phyloP scores from a whole-genome alignment of 163 green algal species.

The Trebouxiophyceae sp. region DNA sequence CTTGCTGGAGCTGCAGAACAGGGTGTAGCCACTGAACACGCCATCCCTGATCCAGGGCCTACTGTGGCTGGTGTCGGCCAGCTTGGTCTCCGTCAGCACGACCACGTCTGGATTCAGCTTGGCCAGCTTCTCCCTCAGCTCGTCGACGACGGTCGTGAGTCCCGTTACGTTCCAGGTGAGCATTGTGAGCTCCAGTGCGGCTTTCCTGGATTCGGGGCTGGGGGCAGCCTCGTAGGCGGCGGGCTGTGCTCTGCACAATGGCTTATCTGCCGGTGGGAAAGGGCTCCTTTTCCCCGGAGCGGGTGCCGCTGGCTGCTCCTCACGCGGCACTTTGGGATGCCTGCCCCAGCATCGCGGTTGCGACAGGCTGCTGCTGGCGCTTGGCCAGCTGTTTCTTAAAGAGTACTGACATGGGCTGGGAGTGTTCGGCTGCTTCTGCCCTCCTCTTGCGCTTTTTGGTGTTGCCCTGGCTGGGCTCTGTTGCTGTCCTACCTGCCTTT shows the following conservation, averaged over 20 bases:
- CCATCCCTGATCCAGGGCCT: neutral
- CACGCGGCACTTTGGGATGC: too few species aligned
- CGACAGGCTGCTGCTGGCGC: neutral
- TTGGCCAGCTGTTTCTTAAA: too few species aligned
- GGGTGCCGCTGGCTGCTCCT: too few species aligned
- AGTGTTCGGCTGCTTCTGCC: too few species aligned
- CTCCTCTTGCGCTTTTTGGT: too few species aligned
- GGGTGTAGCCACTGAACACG: neutral
- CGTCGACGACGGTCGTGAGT: neutral
- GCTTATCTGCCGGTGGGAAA: neutral
- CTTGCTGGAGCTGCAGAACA: neutral
- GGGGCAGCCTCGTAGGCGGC: neutral
- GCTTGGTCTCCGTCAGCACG: neutral
- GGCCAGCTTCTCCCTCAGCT: neutral
- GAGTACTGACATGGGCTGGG: too few species aligned
- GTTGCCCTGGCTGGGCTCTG: too few species aligned
- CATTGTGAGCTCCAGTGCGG: neutral
- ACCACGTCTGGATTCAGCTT: neutral
- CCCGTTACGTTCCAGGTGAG: slow-evolving; percentile 1
- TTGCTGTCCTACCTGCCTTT: too few species aligned
- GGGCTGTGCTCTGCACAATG: neutral
- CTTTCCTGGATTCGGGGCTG: too few species aligned
- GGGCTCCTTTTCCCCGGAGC: neutral
- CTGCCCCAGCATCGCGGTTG: too few species aligned
- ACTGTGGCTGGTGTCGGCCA: neutral